phyloP scores from a whole-genome alignment of 768 basidiomycete genomes.

The Trametes gibbosa region DNA sequence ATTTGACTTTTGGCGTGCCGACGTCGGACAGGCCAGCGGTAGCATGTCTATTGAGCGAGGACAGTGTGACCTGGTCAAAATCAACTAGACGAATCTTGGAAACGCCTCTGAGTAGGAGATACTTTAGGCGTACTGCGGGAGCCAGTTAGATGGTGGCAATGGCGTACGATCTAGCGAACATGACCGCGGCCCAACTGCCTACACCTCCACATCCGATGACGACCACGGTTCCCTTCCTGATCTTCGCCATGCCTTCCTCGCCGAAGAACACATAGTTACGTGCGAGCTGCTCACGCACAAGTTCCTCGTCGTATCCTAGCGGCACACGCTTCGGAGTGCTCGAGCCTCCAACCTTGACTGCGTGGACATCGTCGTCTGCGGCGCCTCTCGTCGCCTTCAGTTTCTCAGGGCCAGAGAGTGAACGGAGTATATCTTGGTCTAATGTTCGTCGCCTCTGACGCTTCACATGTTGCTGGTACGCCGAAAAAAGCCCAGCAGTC shows the following conservation, averaged over 20 bases:
- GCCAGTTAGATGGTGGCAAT: neutral
- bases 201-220: slow-evolving; percentile 96
- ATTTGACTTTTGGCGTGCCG: slow-evolving; percentile 86
- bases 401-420: slow-evolving; percentile 35
- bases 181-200: slow-evolving; percentile 93
- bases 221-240: slow-evolving; percentile 75
- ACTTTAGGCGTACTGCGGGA: neutral
- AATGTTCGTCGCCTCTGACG: slow-evolving; percentile 51
- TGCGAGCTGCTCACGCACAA: slow-evolving; percentile 87
- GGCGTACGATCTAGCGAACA: slow-evolving; percentile 87
- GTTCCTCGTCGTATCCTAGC: slow-evolving; percentile 64
- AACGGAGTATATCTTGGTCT: slow-evolving; percentile 52
- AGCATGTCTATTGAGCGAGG: slow-evolving; percentile 93
- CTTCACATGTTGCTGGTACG: slow-evolving; percentile 50
- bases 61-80: slow-evolving; percentile 95
- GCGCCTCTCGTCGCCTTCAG: neutral
- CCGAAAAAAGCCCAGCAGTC: slow-evolving; percentile 58
- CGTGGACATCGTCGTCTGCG: slow-evolving; percentile 1
- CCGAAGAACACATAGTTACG: slow-evolving; percentile 95
- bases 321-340: neutral
- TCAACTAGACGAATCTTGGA: slow-evolving; percentile 79
- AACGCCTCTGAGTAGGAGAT: slow-evolving; percentile 51
- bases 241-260: slow-evolving; percentile 78
- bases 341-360: slow-evolving; percentile 3
- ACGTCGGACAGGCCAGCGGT: slow-evolving; percentile 88